Base-by-base conservation (phyloP, 805 yeast genomes). In the Candida xiaguanensis region DNA sequence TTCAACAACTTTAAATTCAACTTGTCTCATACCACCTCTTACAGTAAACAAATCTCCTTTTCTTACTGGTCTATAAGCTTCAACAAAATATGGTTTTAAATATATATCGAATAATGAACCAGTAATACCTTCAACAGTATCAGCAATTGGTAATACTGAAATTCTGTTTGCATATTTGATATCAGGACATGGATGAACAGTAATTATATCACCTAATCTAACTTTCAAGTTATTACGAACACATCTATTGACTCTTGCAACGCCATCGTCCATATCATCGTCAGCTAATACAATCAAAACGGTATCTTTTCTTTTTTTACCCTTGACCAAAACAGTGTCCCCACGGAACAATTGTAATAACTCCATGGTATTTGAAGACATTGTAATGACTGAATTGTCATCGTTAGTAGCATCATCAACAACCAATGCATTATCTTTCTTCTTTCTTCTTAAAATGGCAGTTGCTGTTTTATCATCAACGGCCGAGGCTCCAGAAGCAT, bases 21-120 rank as follows among this genome's bases (percentile, higher is more conserved):
- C 99, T 62, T 91, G 98, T 69, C 99, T 82, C 99, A 93, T 93
- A 61, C 97, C 96, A 58, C 99, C 99, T 63, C 99, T 81, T 18
- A 88, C 98, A 34, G 91, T 80, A 67, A 93, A 93, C 54, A 86
- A 85, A 60, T 93, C 99, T 49, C 97, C 97, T 62, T 90, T 91
- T 67, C 97, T 85, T 28, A 93, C 96, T 3, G 99, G 99, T 68
- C 99, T 83, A 69, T 93, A 93, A 41, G 99, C 97, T 69, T 93
- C 99, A 32, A 93, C 97, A 61, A 93, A 93, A 71, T 93, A 93
- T 29, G 99, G 99, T 70, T 93, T 93, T 62, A 93, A 77, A 71
- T 84, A 93, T 17, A 90, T 96, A 57, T 93, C 99, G 53, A 93
- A 93, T 51, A 93, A 72, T 8, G 96, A 88, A 47, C 99, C 99